Base-by-base conservation (phyloP, 192 early-diverging fungal species). In the Linnemannia schmuckeri region DNA sequence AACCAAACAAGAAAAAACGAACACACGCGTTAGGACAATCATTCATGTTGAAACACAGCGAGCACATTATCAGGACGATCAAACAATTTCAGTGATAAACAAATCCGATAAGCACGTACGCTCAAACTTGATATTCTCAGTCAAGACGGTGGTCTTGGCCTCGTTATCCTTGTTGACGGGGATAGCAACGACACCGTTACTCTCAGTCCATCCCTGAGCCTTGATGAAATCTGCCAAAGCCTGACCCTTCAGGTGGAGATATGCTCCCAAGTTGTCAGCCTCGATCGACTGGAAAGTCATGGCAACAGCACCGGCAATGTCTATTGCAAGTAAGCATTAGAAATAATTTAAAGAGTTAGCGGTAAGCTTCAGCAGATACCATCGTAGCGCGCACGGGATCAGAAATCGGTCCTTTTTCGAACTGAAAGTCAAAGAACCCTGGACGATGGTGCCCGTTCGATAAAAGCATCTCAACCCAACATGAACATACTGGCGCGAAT, bases 41-140 rank as follows among this genome's bases (percentile, higher is more conserved):
- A 40, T 49, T 35, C 77, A 1, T 1, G 33, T 20, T 1, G 3
- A 69, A 18, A 69, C 0, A 68, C 0, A 77, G 38, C 42, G 27
- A 6, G 4, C 3, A 69, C 44, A 13, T 13, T 52, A 18, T 52
- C 18, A 33, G 27, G 61, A 70, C 18, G 13, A 70, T 22, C 20
- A 71, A 42, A 6, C 46, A 55, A 57, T 54, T 6, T 37, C 35
- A 38, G 7, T 33, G 17, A 47, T 74, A 37, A 68, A 30, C 18
- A 71, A 47, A 22, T 20, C 22, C 13, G 22, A 49, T 40, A 7
- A 44, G 9, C 71, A 75, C 89, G n/a, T 85, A 90, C 89, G 94
- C 80, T 96, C 97, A 91, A 98, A 98, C 84, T 94, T 95, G 87
- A 99, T 94, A 84, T 91, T 95, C 85, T 99, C 97, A 88, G 92